phyloP scores from a whole-genome alignment of 2,329 filamentous ascomycete species.

The Emergomyces pasteurianus region DNA sequence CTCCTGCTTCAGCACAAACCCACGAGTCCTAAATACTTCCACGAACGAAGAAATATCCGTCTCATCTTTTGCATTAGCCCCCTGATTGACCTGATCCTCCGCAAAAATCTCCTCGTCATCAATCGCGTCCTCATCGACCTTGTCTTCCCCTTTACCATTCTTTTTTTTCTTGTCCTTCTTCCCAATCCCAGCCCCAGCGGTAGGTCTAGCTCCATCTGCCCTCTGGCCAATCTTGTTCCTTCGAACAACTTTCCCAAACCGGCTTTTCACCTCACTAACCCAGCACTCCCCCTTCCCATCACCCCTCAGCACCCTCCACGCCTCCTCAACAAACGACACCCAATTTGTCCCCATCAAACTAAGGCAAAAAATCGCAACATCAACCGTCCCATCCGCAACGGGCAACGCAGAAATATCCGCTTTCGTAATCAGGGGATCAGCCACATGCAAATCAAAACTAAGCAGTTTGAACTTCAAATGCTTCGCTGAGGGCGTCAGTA shows the following conservation, averaged over 20 bases:
- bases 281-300: constrained; percentile 77
- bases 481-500: constrained; percentile 47
- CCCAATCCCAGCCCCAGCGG: constrained; percentile 35
- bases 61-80: constrained; percentile 52
- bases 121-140: constrained; percentile 40
- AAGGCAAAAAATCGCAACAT: constrained; percentile 88
- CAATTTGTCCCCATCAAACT: constrained; percentile 99
- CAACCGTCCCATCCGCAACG: constrained; percentile 59
- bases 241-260: constrained; percentile 56
- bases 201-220: constrained; percentile 34
- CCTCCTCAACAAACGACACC: constrained; percentile 92
- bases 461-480: constrained; percentile 62
- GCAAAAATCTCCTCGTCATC: constrained; percentile 47
- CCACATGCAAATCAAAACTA: constrained; percentile 78
- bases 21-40: constrained; percentile 64
- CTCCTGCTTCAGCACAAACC: constrained; percentile 69
- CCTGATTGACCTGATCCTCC: constrained; percentile 50
- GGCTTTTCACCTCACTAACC: constrained; percentile 92
- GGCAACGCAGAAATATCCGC: constrained; percentile 84
- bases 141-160: constrained; percentile 36
- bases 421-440: constrained; percentile 63
- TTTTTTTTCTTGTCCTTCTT: constrained; percentile 27
- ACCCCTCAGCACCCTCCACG: constrained; percentile 79
- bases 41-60: constrained; percentile 84
- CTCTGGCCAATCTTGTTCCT: constrained; percentile 28